A percentile compares a stretch with the other conserved stretches of the same genome.
These are phyloP conservation scores for Rhodofomes roseus DNA, from an alignment of 1,284 basidiomycete species.

Conservation along the genomic window DNA sequence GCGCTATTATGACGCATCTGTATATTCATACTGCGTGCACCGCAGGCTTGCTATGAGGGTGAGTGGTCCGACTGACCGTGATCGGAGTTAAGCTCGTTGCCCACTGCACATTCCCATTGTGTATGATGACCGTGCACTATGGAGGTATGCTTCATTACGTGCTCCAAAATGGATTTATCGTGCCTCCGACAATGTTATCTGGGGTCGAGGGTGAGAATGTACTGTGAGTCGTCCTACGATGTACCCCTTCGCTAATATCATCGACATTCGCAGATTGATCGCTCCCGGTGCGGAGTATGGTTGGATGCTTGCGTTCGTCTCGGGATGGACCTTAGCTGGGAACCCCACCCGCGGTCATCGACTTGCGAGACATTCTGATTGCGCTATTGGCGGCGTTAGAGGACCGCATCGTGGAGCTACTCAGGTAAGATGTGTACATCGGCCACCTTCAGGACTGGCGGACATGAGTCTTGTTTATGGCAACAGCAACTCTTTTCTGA, in stretches of 20 bases:
- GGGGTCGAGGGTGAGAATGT: too few species aligned
- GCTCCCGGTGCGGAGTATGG: neutral
- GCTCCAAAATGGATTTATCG: too few species aligned
- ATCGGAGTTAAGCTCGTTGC: neutral
- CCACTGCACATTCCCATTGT: neutral
- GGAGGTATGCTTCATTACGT: too few species aligned
- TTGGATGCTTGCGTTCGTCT: neutral
- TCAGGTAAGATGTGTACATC: neutral
- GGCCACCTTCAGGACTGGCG: neutral
- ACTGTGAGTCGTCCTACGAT: too few species aligned
- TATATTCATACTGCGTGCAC: neutral
- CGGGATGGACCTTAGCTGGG: neutral
- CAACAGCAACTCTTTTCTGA: too few species aligned
- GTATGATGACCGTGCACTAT: too few species aligned
- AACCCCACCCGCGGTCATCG: neutral
- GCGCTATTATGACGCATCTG: neutral
- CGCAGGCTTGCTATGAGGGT: neutral
- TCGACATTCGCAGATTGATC: neutral
- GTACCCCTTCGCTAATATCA: neutral
- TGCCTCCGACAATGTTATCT: too few species aligned
- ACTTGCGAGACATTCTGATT: neutral
- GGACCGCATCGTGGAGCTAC: neutral
- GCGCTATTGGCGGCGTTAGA: neutral
- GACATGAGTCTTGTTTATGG: neutral
- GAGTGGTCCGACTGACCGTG: neutral